A percentile compares a stretch with the other conserved stretches of the same genome.
Conservation (phyloP, 176 grass and related monocot genomes). For the Musa troglodytarum region DNA sequence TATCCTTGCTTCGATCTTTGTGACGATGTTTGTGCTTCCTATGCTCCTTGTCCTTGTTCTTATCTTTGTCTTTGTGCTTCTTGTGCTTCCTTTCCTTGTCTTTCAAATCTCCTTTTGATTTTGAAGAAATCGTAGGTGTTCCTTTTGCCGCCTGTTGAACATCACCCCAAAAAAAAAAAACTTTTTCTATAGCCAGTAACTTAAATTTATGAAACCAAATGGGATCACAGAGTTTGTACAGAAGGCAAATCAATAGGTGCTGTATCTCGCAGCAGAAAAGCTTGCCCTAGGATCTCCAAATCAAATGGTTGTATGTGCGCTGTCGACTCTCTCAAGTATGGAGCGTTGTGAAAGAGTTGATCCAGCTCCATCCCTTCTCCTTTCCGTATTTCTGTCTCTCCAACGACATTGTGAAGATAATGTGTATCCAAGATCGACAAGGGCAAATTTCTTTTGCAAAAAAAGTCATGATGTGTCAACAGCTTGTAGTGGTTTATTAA, state of each 20-base stretch:
- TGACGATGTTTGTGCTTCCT: conserved; percentile 89
- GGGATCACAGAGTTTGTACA: conserved; percentile 41
- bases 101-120: conserved; percentile 61
- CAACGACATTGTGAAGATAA: conserved; percentile 28
- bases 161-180: conserved; percentile 1
- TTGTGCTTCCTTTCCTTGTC: conserved; percentile 94
- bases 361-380: conserved; percentile 67
- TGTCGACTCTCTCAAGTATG: conserved; percentile 49
- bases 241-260: conserved; percentile 71
- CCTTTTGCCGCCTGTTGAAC: conserved; percentile 57
- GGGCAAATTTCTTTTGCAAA: conserved; percentile 30
- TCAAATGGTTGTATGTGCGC: conserved; percentile 62
- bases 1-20: conserved; percentile 82
- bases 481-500: conserved; percentile 30
- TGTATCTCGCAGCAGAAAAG: conserved; percentile 78
- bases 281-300: conserved; percentile 66
- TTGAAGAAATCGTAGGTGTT: conserved; percentile 60
- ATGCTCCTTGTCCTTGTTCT: conserved; percentile 82
- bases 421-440: conserved; percentile 25
- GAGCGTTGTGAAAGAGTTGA: conserved; percentile 62
- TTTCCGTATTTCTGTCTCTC: conserved; percentile 31
- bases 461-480: conserved; percentile 28
- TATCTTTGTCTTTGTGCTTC: conserved; percentile 76
- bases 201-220: conserved; percentile 8
- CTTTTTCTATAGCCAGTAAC: conserved; percentile 6